Conservation (phyloP, 345 rosid genomes). For the Eucalyptus coolabah region DNA sequence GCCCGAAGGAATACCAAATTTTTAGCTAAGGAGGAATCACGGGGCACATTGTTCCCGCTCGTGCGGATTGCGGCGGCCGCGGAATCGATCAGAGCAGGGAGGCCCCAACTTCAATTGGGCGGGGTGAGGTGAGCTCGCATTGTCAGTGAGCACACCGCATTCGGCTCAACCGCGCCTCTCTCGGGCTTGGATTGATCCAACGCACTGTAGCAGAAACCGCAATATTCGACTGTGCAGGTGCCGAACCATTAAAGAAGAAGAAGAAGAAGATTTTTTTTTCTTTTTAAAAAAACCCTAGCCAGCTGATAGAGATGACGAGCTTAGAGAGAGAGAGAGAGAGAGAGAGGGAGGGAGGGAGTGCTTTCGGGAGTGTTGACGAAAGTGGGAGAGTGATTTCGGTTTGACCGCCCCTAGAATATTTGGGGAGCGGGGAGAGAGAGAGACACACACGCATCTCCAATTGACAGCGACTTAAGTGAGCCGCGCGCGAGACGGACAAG, state of each 20-base stretch:
- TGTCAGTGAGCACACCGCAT: not conserved
- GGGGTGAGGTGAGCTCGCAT: not conserved
- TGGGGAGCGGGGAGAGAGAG: not conserved
- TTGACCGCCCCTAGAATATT: not conserved
- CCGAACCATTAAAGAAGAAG: not conserved
- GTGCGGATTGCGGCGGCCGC: not conserved
- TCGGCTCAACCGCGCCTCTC: not conserved
- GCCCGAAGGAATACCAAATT: not conserved
- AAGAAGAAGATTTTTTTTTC: not conserved
- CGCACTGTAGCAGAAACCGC: not conserved
- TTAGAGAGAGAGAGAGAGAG: not conserved
- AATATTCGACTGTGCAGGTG: not conserved
- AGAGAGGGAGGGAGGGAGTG: not conserved
- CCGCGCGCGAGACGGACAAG: not conserved
- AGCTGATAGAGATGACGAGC: not conserved
- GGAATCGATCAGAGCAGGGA: not conserved
- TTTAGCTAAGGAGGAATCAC: not conserved
- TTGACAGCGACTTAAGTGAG: not conserved
- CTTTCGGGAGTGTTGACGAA: not conserved
- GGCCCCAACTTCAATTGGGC: not conserved
- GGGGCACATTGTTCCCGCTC: not conserved
- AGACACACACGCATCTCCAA: not conserved
- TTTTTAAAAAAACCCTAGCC: not conserved
- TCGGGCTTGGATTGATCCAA: not conserved
- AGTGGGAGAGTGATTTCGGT: not conserved